These are phyloP conservation scores for Bertia moriformis DNA, from an alignment of 2,329 filamentous ascomycete species.

Conservation along the genomic window DNA sequence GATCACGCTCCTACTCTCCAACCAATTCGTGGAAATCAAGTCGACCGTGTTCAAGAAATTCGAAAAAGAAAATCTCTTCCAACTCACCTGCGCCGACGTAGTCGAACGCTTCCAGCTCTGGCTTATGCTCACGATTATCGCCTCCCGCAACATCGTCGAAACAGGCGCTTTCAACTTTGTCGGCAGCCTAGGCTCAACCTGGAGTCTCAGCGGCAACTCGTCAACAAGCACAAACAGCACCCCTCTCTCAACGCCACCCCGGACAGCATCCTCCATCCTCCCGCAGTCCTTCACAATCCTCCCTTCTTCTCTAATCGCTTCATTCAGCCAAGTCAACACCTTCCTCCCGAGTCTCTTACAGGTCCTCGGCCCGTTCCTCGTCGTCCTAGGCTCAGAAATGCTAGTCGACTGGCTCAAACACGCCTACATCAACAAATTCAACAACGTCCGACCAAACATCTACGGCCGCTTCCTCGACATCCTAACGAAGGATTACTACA, in stretches of 20 bases:
- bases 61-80: slow-evolving; percentile 94
- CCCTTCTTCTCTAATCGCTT: slow-evolving; percentile 51
- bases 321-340: not conserved
- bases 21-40: slow-evolving; percentile 98
- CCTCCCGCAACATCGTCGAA: slow-evolving; percentile 88
- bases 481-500: slow-evolving; percentile 94
- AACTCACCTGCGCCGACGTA: slow-evolving; percentile 88
- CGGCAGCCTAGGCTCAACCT: not conserved
- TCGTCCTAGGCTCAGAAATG: slow-evolving; percentile 93
- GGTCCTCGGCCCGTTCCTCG: slow-evolving; percentile 79
- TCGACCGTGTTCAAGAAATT: slow-evolving; percentile 97
- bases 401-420: slow-evolving; percentile 94
- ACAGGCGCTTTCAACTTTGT: slow-evolving; percentile 54
- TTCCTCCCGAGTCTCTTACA: slow-evolving; percentile 35
- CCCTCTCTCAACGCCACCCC: slow-evolving; percentile 32
- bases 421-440: slow-evolving; percentile 96
- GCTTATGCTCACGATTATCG: slow-evolving; percentile 94
- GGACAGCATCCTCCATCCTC: slow-evolving; percentile 55
- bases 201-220: not conserved
- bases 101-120: slow-evolving; percentile 95
- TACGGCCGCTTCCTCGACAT: slow-evolving; percentile 87
- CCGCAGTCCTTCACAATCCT: slow-evolving; percentile 84
- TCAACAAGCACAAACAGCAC: not conserved
- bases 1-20: slow-evolving; percentile 80
- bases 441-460: slow-evolving; percentile 82